These are phyloP conservation scores for Peterozyma xylosa DNA, from an alignment of 805 yeast genomes.

Conservation along the genomic window DNA sequence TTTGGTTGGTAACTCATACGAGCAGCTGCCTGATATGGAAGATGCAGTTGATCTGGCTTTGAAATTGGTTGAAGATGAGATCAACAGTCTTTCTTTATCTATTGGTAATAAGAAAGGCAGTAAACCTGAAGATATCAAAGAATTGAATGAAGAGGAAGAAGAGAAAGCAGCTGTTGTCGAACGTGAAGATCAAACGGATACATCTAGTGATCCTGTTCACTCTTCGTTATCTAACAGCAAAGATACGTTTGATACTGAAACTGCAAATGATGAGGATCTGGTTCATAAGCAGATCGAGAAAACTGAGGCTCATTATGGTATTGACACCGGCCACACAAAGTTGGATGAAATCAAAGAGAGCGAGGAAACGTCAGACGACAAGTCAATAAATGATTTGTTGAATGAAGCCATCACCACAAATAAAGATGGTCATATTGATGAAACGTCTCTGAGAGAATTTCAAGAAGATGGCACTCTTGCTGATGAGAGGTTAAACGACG, in stretches of 20 bases:
- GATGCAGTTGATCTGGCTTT: conserved; percentile 42
- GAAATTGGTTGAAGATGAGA: conserved; percentile 16
- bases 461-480: not conserved
- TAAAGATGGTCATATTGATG: too few species aligned
- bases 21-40: conserved; percentile 39
- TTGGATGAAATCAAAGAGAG: conserved; percentile 4
- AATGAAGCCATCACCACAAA: too few species aligned
- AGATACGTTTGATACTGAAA: not conserved
- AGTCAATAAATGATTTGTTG: too few species aligned
- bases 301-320: conserved; percentile 1
- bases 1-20: conserved; percentile 42
- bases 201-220: too few species aligned
- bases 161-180: conserved; percentile 17
- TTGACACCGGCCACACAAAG: not conserved
- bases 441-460: conserved; percentile 1
- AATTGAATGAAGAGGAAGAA: conserved; percentile 11
- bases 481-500: conserved; percentile 1
- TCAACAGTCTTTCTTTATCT: not conserved
- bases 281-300: not conserved
- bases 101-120: conserved; percentile 15
- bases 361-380: not conserved
- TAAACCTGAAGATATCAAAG: conserved; percentile 11
- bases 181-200: not conserved
- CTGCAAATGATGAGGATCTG: not conserved
- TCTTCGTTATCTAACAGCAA: not conserved